Base-by-base conservation (phyloP, 169 alveolate species). In the Plasmodium reichenowi region DNA sequence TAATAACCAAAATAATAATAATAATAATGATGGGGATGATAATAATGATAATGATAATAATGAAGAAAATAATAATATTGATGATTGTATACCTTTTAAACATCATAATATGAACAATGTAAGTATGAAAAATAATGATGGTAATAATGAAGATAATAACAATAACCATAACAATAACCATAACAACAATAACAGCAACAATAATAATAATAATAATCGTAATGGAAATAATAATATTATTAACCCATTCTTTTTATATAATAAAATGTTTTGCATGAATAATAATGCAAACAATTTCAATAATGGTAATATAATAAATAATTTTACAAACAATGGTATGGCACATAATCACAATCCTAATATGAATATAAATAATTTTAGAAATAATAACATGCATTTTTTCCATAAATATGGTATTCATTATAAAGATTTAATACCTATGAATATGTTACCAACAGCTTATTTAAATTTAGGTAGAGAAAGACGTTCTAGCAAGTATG, bases 331-430 rank as follows among this genome's bases (percentile, higher is more conserved):
- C 24, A 8, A 56, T 56, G 64, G 22, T 17, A 6, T 56, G 8
- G 1, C 64, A 56, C 64, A 12, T 38, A 38, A 38, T 38, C 47
- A 38, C 64, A 13, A 56, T 52, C 22, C 62, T 17, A 2, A 13
- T n/a, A 13, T 56, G 17, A 22, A 56, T 13, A 15, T 17, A 56
- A 38, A 38, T 38, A 56, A 15, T 56, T 56, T 22, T 15, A 56
- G 22, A 13, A 56, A 56, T 56, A 13, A 6, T 7, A 8, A 56
- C 64, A 52, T 52, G 62, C n/a, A 59, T n/a, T 3, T 22, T 3
- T 62, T 62, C 2, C 71, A 17, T 20, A 62, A 62, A 62, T 22
- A 62, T 62, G 71, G 32, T 22, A 7, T 62, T 13, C 22, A 62
- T 24, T 62, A n/a, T 62, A 62, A 62, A 5, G 71, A 62, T 6